Evolutionary conservation across 305 asterid species (phyloP), one percentile per base, ranked within the genome.

Genomic region (Plantago coronopus): DNA sequence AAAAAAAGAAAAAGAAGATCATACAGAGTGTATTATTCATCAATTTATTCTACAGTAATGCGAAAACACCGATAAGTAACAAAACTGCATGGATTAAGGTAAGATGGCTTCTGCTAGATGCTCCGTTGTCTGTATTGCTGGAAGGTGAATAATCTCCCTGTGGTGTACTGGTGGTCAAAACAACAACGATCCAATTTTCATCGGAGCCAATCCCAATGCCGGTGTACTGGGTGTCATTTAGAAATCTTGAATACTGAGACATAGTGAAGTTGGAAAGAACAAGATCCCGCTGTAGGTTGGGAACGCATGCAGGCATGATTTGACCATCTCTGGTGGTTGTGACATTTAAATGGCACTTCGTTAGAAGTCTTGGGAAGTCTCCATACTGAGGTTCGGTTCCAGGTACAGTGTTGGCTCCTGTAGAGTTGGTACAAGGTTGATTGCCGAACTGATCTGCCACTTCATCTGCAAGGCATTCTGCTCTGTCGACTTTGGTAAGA

Each of bases 301-400:
- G 98, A 48, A 88, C 85, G 64, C 96, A 88, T 8, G 89, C 90
- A n/a, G 94, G 96, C 80, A 91, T 16, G 54, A 91, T 77, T 34
- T 74, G 81, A 12, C 96, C 98, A 20, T 91, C 98, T 59, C 98
- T 71, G 19, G 90, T 91, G 55, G 85, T 80, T 48, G 95, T 82
- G 68, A 78, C 87, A 11, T 91, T 88, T 67, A 91, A 54, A 25
- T 81, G 75, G 75, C 98, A 91, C 48, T 79, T 80, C 7, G 76
- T 7, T 6, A 88, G 84, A 54, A 84, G 69, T 14, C 58, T 61
- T 11, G 91, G 98, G 57, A 70, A 91, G 87, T 69, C 44, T 9
- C 81, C 21, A 29, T 75, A 76, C 72, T 72, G 94, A 29, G 94
- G 82, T 61, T 84, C 96, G 1, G 82, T 85, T 54, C 94, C 96